phyloP scores from a whole-genome alignment of 2,329 filamentous ascomycete species.

The Nigrograna mackinnonii region DNA sequence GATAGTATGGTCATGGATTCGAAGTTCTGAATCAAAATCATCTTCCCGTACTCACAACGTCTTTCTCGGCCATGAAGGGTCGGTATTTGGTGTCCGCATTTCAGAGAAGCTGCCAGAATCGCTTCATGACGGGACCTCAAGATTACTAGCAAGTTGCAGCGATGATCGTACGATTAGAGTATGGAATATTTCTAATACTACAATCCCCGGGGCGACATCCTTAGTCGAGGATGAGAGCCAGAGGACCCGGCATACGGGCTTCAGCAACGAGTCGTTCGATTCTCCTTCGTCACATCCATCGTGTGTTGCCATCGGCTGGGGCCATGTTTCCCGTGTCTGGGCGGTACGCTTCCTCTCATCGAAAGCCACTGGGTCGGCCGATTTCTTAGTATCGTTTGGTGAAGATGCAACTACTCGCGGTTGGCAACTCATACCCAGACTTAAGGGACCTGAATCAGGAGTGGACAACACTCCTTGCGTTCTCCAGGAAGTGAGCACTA shows the following conservation, averaged over 20 bases:
- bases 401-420: conserved; percentile 79
- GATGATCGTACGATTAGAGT: conserved; percentile 89
- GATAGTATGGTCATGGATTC: conserved; percentile 77
- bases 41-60: conserved; percentile 54
- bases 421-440: conserved; percentile 56
- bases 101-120: conserved; percentile 49
- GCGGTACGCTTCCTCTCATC: conserved; percentile 67
- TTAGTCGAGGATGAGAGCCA: conserved; percentile 28
- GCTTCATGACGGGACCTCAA: conserved; percentile 45
- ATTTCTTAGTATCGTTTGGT: conserved; percentile 72
- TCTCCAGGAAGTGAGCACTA: conserved; percentile 60
- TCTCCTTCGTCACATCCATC: conserved; percentile 18
- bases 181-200: conserved; percentile 72
- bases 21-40: conserved; percentile 22
- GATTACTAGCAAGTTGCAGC: conserved; percentile 88
- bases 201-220: conserved; percentile 14
- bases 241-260: conserved; percentile 48
- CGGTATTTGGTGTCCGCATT: conserved; percentile 87
- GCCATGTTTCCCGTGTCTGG: conserved; percentile 90
- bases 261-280: conserved; percentile 39
- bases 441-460: conserved; percentile 1
- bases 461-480: too few species aligned
- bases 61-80: conserved; percentile 80
- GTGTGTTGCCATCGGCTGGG: conserved; percentile 75
- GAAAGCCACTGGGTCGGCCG: conserved; percentile 39